Evolutionary conservation across 2,329 filamentous ascomycete species (phyloP), one percentile per base, ranked within the genome.

Genomic region (Hypoxylon sp.): DNA sequence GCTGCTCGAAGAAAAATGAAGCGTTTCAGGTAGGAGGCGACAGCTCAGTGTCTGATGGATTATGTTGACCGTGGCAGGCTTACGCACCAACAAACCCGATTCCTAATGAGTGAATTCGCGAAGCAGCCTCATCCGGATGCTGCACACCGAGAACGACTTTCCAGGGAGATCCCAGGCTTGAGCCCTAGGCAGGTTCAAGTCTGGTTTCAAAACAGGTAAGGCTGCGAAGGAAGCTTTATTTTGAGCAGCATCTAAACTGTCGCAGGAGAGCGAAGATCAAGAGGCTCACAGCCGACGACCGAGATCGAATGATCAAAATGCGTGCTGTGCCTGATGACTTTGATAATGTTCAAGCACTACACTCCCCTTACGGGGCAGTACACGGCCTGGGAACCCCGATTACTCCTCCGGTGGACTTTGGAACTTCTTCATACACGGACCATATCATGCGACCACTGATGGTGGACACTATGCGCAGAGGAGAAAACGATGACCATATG

Each of bases 161-260:
- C 92, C 3, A 80, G 88, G 57, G 91, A 97, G 69, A 97, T 97
- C 34, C 92, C 93, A 21, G 93, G 92, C 1, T 75, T 97, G 37
- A 96, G 90, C 64, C 90, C 92, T 26, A 84, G 92, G 55, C 92
- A 97, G 69, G 93, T 97, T 16, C 92, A 97, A 71, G 92, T 97
- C 38, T 97, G 92, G 93, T 97, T 97, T 73, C 92, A 97, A 73
- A 97, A 97, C 73, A 84, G 92, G 92, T 96, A 81, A 63, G 80
- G 67, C 29, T 32, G 12, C 30, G n/a, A 29, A 42, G 6, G 25
- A 12, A 15, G 15, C 13, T 37, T 5, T 16, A 13, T 55, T 48
- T 62, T 64, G 32, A 67, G 43, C 13, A 40, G 11, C 20, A 32
- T 32, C 63, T 68, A 59, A 68, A 50, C 13, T 15, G 31, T 23